Evolutionary conservation across 371 early-diverging fungal species (phyloP).

Genomic region (Lichtheimia ornata): DNA sequence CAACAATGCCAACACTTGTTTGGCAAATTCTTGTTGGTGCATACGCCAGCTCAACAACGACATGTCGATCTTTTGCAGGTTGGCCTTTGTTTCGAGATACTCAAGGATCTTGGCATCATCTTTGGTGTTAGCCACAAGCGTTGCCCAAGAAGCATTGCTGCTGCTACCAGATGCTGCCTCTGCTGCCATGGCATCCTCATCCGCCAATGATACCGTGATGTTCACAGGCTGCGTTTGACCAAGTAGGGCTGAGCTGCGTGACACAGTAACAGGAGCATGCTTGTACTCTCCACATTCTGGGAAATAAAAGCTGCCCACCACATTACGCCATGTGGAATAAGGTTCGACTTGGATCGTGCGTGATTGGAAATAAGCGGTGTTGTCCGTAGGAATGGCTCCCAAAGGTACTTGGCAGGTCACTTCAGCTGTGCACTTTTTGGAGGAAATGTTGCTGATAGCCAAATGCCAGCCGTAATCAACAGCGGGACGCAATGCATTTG

Average conservation of each 20-base stretch:
- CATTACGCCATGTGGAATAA: conserved; percentile 44
- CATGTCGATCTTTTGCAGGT: conserved; percentile 29
- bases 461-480: conserved; percentile 43
- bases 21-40: conserved; percentile 30
- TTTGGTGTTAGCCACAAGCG: conserved; percentile 20
- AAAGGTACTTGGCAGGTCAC: conserved; percentile 45
- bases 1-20: conserved; percentile 1
- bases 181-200: background rate
- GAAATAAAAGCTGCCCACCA: conserved; percentile 54
- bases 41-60: conserved; percentile 33
- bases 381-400: conserved; percentile 37
- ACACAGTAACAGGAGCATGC: conserved; percentile 48
- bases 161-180: background rate
- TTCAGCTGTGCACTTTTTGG: conserved; percentile 28
- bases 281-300: conserved; percentile 45
- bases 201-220: background rate
- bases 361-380: conserved; percentile 33
- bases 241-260: conserved; percentile 2
- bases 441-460: conserved; percentile 39
- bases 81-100: conserved; percentile 20
- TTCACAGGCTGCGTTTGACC: conserved; percentile 14
- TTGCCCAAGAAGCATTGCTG: conserved; percentile 17
- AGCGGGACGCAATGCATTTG: conserved; percentile 12
- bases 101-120: conserved; percentile 23
- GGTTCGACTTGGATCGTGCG: conserved; percentile 35